Evolutionary conservation across 1,284 basidiomycete genomes (phyloP).

Genomic region (Cryptococcus neoformans): DNA sequence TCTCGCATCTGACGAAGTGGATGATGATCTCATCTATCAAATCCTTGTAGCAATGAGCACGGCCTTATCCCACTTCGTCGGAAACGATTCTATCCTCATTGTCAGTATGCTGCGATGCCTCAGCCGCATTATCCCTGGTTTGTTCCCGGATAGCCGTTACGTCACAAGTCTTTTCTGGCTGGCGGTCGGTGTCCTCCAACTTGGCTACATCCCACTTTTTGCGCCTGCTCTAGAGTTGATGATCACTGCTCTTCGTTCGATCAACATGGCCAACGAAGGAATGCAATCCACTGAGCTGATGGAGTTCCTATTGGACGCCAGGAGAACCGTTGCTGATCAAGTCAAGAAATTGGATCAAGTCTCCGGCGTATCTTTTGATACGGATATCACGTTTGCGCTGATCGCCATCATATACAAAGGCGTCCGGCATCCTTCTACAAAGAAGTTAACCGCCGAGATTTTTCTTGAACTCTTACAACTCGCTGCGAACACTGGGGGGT

Average conservation of each 20-base stretch:
- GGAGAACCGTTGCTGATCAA: slow-evolving; percentile 64
- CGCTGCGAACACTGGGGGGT: slow-evolving; percentile 59
- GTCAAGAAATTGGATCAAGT: slow-evolving; percentile 69
- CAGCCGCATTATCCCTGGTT: slow-evolving; percentile 67
- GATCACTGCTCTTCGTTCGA: slow-evolving; percentile 40
- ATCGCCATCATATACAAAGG: slow-evolving; percentile 82
- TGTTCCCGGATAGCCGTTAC: slow-evolving; percentile 68
- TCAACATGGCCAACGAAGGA: slow-evolving; percentile 52
- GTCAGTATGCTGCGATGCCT: slow-evolving; percentile 85
- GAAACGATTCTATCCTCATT: slow-evolving; percentile 53
- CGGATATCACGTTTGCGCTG: slow-evolving; percentile 74
- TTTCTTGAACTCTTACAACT: slow-evolving; percentile 51
- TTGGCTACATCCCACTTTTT: slow-evolving; percentile 69
- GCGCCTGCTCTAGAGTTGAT: slow-evolving; percentile 66
- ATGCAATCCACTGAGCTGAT: slow-evolving; percentile 48
- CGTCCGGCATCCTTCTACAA: slow-evolving; percentile 64
- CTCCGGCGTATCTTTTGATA: slow-evolving; percentile 71
- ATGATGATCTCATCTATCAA: slow-evolving; percentile 52
- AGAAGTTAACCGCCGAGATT: slow-evolving; percentile 41
- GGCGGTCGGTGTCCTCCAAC: slow-evolving; percentile 73
- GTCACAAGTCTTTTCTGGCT: slow-evolving; percentile 77
- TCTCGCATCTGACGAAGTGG: slow-evolving; percentile 68
- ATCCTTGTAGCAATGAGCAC: slow-evolving; percentile 53
- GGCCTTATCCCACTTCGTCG: slow-evolving; percentile 47
- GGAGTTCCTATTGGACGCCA: slow-evolving; percentile 62